Evolutionary conservation across 345 rosid species (phyloP).

Genomic region (Diplotaxis tenuifolia): DNA sequence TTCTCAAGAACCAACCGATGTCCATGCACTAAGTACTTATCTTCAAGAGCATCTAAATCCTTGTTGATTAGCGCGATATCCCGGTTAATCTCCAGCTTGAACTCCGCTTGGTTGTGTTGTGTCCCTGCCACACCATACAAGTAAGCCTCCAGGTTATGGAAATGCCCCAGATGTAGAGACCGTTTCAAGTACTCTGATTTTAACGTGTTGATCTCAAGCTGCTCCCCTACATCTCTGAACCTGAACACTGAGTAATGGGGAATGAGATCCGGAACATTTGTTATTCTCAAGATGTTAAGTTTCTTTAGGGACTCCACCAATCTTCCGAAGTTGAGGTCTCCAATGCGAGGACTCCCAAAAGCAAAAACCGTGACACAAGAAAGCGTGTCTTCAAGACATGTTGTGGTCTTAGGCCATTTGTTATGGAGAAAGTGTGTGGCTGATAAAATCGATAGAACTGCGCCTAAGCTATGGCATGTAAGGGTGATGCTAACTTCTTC

Average conservation of each 20-base stretch:
- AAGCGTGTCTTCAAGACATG: neutral
- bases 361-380: neutral
- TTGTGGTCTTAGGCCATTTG: conserved; percentile 8
- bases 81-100: conserved; percentile 35
- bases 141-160: conserved; percentile 42
- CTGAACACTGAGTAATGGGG: conserved; percentile 17
- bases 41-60: conserved; percentile 33
- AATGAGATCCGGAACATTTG: neutral
- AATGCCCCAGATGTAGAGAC: neutral
- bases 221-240: conserved; percentile 38
- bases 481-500: conserved; percentile 41
- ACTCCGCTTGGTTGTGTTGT: conserved; percentile 11
- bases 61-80: conserved; percentile 41
- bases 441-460: conserved; percentile 47
- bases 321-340: neutral
- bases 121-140: conserved; percentile 47
- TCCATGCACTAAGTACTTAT: conserved; percentile 36
- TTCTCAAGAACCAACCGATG: conserved; percentile 42
- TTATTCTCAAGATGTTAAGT: neutral
- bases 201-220: conserved; percentile 39
- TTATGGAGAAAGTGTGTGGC: conserved; percentile 49
- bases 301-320: neutral
- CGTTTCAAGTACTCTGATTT: conserved; percentile 42
- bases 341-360: neutral
- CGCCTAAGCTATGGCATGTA: conserved; percentile 62